phyloP scores from a whole-genome alignment of 495 filamentous ascomycete genomes.

The Penicillium goetzii region DNA sequence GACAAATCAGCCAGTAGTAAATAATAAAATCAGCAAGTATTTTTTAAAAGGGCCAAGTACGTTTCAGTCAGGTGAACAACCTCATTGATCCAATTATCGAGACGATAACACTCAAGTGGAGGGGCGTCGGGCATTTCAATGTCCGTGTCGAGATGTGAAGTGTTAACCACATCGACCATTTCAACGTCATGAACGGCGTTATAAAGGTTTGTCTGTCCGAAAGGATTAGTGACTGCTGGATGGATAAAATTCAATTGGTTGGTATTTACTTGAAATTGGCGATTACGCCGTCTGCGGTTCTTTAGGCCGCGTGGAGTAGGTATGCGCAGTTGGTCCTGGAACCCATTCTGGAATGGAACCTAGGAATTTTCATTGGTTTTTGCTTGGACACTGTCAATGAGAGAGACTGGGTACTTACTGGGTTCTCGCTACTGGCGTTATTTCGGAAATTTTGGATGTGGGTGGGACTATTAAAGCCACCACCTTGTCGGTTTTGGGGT shows the following conservation, averaged over 20 bases:
- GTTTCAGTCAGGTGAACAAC: too few species aligned
- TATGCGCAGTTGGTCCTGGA: neutral
- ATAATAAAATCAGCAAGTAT: neutral
- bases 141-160: neutral
- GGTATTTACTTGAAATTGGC: neutral
- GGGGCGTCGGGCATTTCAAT: conserved; percentile 22
- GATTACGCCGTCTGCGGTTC: neutral
- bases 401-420: neutral
- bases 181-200: neutral
- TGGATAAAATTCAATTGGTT: neutral
- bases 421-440: neutral
- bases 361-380: neutral
- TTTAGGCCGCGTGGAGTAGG: neutral
- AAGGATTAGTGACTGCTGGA: neutral
- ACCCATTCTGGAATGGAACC: neutral
- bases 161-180: neutral
- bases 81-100: too few species aligned
- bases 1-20: too few species aligned
- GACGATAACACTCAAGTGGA: neutral
- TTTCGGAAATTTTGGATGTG: neutral
- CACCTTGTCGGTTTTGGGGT: neutral
- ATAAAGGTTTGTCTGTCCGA: neutral
- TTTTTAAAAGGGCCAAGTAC: neutral
- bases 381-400: neutral
- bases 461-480: neutral